These are phyloP conservation scores for Entomortierella chlamydospora DNA, from an alignment of 192 early-diverging fungal species.

Conservation along the genomic window DNA sequence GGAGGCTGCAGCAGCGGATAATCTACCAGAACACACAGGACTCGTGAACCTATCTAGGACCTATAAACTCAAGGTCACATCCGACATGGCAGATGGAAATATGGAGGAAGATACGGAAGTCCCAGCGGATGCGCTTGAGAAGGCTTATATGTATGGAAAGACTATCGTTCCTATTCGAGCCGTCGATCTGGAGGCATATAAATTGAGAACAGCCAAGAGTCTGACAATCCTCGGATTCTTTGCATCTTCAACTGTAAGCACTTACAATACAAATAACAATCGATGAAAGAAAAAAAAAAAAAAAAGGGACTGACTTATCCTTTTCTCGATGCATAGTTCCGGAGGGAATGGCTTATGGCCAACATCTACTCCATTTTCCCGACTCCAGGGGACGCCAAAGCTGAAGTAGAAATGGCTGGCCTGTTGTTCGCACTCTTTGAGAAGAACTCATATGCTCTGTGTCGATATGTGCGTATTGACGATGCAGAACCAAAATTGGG, in stretches of 20 bases:
- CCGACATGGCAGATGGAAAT: conserved; percentile 31
- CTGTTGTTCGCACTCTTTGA: conserved; percentile 63
- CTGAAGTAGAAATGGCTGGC: conserved; percentile 60
- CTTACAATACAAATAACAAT: neutral
- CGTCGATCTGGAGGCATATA: conserved; percentile 71
- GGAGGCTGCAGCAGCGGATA: conserved; percentile 47
- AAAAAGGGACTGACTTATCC: no score
- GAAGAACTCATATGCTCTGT: conserved; percentile 65
- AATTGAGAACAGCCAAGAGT: conserved; percentile 65
- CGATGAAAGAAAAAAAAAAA: no score
- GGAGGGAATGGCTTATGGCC: conserved; percentile 63
- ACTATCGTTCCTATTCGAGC: conserved; percentile 70
- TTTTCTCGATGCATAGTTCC: conserved; percentile 56
- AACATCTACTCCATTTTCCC: conserved; percentile 66
- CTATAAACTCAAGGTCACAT: conserved; percentile 45
- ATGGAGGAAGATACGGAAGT: conserved; percentile 46
- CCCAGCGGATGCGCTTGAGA: conserved; percentile 64
- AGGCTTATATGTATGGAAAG: conserved; percentile 77
- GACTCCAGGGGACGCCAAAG: conserved; percentile 48
- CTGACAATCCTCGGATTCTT: conserved; percentile 74
- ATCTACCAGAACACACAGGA: conserved; percentile 43
- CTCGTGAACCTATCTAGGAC: conserved; percentile 49
- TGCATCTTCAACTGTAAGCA: conserved; percentile 53
- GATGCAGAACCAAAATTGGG: conserved; percentile 71
- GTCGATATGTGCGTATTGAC: conserved; percentile 67